Percentiles rank a stretch among this genome's conserved stretches.
Conservation (phyloP, 176 grass and related monocot genomes). For the Cocos nucifera region DNA sequence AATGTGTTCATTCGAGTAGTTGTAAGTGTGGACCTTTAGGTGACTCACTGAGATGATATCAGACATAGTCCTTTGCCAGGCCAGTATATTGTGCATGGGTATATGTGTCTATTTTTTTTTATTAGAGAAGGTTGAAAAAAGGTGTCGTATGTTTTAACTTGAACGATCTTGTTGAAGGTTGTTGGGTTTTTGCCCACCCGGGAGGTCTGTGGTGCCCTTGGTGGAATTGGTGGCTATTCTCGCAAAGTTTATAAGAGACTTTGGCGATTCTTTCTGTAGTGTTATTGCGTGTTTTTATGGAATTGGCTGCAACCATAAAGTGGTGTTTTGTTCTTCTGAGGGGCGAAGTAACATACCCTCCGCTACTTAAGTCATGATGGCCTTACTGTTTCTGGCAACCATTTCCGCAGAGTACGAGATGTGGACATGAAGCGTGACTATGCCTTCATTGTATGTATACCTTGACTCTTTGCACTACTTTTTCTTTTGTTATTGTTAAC, state of each 20-base stretch:
- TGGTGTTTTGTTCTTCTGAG: slow-evolving; percentile 25
- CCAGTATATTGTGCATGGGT: no score
- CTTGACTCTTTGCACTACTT: neutral
- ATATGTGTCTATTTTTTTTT: slow-evolving; percentile 15
- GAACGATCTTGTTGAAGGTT: slow-evolving; percentile 99
- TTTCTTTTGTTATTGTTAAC: neutral
- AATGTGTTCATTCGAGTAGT: no score
- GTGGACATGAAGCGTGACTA: slow-evolving; percentile 99
- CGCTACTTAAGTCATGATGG: slow-evolving; percentile 35
- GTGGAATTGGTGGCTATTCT: slow-evolving; percentile 81
- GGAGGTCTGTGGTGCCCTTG: slow-evolving; percentile 80
- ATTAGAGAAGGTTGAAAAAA: slow-evolving; percentile 39
- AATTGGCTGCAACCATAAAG: slow-evolving; percentile 25
- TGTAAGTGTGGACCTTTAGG: no score
- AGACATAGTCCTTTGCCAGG: no score
- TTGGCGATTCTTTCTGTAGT: slow-evolving; percentile 95
- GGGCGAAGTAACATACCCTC: slow-evolving; percentile 43
- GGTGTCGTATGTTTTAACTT: slow-evolving; percentile 73
- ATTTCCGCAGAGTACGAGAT: slow-evolving; percentile 96
- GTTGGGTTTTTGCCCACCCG: slow-evolving; percentile 78
- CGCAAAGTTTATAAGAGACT: slow-evolving; percentile 81
- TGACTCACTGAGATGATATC: no score
- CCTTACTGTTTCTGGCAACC: slow-evolving; percentile 84
- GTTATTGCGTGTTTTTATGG: slow-evolving; percentile 59
- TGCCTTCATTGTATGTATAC: slow-evolving; percentile 85